These are phyloP conservation scores for Fusarium sp. DNA, from an alignment of 2,329 filamentous ascomycete genomes.

Conservation along the genomic window DNA sequence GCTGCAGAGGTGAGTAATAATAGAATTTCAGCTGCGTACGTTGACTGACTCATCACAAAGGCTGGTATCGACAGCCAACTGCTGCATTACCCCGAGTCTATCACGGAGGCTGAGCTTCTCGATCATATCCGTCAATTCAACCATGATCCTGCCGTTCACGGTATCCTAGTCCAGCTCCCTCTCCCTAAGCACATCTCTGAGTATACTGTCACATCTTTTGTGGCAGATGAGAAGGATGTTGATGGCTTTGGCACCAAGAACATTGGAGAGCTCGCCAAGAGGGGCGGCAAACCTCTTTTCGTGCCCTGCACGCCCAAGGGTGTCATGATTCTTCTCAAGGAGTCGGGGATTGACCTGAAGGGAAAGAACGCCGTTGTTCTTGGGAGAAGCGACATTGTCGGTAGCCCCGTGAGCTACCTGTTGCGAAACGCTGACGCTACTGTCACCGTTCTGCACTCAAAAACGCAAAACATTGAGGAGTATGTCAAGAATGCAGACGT, in stretches of 20 bases:
- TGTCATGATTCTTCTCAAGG: constrained; percentile 89
- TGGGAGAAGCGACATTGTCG: constrained; percentile 95
- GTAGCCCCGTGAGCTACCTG: constrained; percentile 94
- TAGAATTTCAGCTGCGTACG: not conserved
- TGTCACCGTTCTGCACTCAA: constrained; percentile 94
- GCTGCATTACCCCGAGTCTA: constrained; percentile 81
- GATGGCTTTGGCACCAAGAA: constrained; percentile 95
- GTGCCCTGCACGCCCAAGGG: constrained; percentile 96
- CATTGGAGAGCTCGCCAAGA: constrained; percentile 96
- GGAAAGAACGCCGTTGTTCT: constrained; percentile 96
- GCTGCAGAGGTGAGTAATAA: constrained; percentile 76
- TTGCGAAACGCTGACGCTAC: constrained; percentile 96
- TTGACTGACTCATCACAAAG: constrained; percentile 51
- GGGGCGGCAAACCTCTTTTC: constrained; percentile 88
- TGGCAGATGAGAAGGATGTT: constrained; percentile 94
- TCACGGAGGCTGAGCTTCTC: constrained; percentile 85
- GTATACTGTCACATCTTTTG: constrained; percentile 87
- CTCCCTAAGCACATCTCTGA: constrained; percentile 90
- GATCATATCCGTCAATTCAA: constrained; percentile 84
- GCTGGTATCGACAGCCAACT: constrained; percentile 90
- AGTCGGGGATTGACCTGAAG: constrained; percentile 80
- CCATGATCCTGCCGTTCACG: constrained; percentile 85
- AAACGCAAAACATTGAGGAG: constrained; percentile 75
- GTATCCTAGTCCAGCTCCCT: constrained; percentile 92
- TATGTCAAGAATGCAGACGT: constrained; percentile 87